Evolutionary conservation across 768 basidiomycete genomes (phyloP).

Genomic region (Boletus rubropictus): DNA sequence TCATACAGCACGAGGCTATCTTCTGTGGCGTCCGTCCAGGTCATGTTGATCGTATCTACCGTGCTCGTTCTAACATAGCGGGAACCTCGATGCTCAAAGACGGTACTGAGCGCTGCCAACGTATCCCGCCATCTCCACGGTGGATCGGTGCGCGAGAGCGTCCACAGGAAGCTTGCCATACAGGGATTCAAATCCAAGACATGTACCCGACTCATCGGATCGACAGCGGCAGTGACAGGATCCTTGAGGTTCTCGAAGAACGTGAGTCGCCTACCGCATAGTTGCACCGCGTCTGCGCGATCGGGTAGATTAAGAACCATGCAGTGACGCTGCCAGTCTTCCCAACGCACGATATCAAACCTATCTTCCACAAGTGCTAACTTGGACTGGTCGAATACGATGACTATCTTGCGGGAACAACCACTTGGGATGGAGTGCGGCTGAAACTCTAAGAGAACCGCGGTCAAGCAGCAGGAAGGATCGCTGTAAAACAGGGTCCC

Average conservation of each 20-base stretch:
- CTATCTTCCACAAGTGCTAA: slow-evolving; percentile 39
- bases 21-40: slow-evolving; percentile 51
- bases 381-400: slow-evolving; percentile 51
- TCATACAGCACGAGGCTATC: slow-evolving; percentile 55
- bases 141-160: slow-evolving; percentile 22
- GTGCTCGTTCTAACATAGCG: slow-evolving; percentile 34
- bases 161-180: slow-evolving; percentile 22
- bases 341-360: slow-evolving; percentile 48
- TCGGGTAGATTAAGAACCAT: slow-evolving; percentile 32
- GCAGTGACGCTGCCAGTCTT: slow-evolving; percentile 43
- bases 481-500: slow-evolving; percentile 55
- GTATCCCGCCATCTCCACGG: slow-evolving; percentile 31
- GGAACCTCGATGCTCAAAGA: slow-evolving; percentile 23
- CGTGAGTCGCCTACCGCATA: slow-evolving; percentile 28
- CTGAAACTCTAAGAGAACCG: slow-evolving; percentile 39
- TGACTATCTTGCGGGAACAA: slow-evolving; percentile 38
- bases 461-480: slow-evolving; percentile 44
- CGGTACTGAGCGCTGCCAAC: slow-evolving; percentile 24
- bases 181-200: slow-evolving; percentile 28
- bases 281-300: slow-evolving; percentile 24
- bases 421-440: slow-evolving; percentile 31
- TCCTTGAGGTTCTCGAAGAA: slow-evolving; percentile 29
- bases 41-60: slow-evolving; percentile 41
- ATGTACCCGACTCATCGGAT: slow-evolving; percentile 24
- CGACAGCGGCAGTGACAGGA: not conserved